A percentile compares a stretch with the other conserved stretches of the same genome.
These are phyloP conservation scores for Globisporangium carolinianum DNA, from an alignment of 352 stramenopile genomes.

Conservation along the genomic window DNA sequence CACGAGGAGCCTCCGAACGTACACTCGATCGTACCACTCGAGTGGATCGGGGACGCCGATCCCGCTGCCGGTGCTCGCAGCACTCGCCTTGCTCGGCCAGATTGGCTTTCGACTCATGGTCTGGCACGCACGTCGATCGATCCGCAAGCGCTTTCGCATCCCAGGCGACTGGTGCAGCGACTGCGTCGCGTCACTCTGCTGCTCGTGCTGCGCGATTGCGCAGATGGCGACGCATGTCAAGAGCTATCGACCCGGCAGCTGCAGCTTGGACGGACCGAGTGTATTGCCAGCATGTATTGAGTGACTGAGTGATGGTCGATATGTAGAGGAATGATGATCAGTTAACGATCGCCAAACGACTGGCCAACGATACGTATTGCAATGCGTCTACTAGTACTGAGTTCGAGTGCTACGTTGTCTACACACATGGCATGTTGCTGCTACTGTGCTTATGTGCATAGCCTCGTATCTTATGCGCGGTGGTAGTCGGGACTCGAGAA, in stretches of 20 bases:
- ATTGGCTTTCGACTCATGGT: slow-evolving; percentile 4
- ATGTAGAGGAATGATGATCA: too few species aligned
- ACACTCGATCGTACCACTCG: neutral
- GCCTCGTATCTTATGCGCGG: slow-evolving; percentile 12
- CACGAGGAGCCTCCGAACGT: neutral
- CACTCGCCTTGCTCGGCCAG: neutral
- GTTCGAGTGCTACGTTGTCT: too few species aligned
- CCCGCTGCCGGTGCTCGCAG: neutral
- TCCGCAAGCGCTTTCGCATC: slow-evolving; percentile 18
- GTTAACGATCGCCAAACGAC: too few species aligned
- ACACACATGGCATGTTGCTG: neutral
- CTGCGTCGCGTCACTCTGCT: slow-evolving; percentile 11
- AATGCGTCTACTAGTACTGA: neutral
- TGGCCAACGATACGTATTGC: neutral
- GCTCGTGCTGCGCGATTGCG: slow-evolving; percentile 22
- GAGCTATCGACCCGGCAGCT: slow-evolving; percentile 18
- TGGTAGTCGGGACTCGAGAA: slow-evolving; percentile 72
- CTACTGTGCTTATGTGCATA: slow-evolving; percentile 6
- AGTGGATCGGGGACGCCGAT: neutral
- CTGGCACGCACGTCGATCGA: slow-evolving; percentile 4
- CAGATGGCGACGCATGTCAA: slow-evolving; percentile 27
- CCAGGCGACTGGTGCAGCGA: slow-evolving; percentile 13
- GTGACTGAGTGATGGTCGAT: too few species aligned
- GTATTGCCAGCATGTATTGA: slow-evolving; percentile 13
- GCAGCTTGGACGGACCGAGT: slow-evolving; percentile 11